Conservation (phyloP, 2,329 filamentous ascomycete genomes). For the Aspergillus neoniger region DNA sequence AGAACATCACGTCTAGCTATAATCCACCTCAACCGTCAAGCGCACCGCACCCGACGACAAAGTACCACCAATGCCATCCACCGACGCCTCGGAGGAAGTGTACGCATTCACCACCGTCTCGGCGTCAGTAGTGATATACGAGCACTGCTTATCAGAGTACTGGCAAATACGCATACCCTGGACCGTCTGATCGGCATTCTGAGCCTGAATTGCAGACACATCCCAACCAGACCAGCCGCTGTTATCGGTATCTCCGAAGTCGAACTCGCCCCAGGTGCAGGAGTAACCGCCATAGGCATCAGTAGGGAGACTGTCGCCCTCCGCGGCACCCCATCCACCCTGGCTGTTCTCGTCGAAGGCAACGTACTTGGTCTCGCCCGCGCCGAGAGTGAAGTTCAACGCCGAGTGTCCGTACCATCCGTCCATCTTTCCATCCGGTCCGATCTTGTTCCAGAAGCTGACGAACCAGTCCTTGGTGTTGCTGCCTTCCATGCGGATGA, state of each 20-base stretch:
- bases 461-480: slow-evolving; percentile 37
- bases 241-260: slow-evolving; percentile 37
- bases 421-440: slow-evolving; percentile 34
- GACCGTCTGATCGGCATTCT: slow-evolving; percentile 30
- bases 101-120: slow-evolving; percentile 33
- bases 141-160: slow-evolving; percentile 31
- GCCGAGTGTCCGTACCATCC: slow-evolving; percentile 42
- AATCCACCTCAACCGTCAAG: background rate
- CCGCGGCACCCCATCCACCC: slow-evolving; percentile 39
- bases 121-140: slow-evolving; percentile 30
- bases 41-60: background rate
- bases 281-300: slow-evolving; percentile 35
- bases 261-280: slow-evolving; percentile 43
- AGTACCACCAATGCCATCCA: slow-evolving; percentile 38
- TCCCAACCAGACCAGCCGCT: slow-evolving; percentile 42
- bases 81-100: slow-evolving; percentile 21
- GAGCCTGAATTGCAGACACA: slow-evolving; percentile 42
- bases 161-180: slow-evolving; percentile 40
- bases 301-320: slow-evolving; percentile 29
- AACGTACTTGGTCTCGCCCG: slow-evolving; percentile 37
- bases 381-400: slow-evolving; percentile 32
- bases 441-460: slow-evolving; percentile 45
- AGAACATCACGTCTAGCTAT: background rate
- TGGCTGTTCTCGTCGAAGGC: slow-evolving; percentile 43
- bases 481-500: slow-evolving; percentile 34